Evolutionary conservation across 2,329 filamentous ascomycete genomes (phyloP), one percentile per base, ranked within the genome.

Genomic region (Colletotrichum lentis): DNA sequence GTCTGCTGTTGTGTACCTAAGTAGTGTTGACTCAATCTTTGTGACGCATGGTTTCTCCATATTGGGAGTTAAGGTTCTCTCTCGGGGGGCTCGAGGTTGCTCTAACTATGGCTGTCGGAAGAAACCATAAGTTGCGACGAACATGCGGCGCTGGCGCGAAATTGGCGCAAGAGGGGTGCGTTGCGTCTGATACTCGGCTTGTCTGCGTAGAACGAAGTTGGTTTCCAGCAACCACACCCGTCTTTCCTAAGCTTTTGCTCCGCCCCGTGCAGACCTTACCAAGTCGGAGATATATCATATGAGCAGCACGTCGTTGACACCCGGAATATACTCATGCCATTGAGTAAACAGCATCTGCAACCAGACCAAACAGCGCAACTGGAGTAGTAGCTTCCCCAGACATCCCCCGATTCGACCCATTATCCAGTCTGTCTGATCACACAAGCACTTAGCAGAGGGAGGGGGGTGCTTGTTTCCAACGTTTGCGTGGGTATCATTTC

Each of bases 401-500:
- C 31, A 2, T 35, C 31, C 31, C 49, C 18, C 5, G 1, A 35
- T 5, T 52, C 27, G 20, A 14, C 27, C 10, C 31, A 12, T 4
- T 5, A 7, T 31, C 8, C 6, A 31, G 11, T 3, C 12, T n/a
- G n/a, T 4, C 50, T 20, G 10, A 53, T 20, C 10, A 20, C 50
- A 37, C 11, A 20, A 53, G 31, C 27, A 53, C 18, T 18, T 5
- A 20, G 18, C 8, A 20, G 11, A 16, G 8, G n/a, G 43, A 12
- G 31, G n/a, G 20, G 11, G 5, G 3, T 2, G 31, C 35, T 12
- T 22, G 10, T 58, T 22, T 39, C 39, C 7, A 46, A 60, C 27
- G 56, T 18, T 49, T 49, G 35, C 35, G 46, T 50, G 57, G 46
- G 57, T 60, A 60, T 60, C 46, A 60, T 31, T 60, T 60, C 57